Conservation (phyloP, 208 protist genomes). For the Trypanosoma cruzi region DNA sequence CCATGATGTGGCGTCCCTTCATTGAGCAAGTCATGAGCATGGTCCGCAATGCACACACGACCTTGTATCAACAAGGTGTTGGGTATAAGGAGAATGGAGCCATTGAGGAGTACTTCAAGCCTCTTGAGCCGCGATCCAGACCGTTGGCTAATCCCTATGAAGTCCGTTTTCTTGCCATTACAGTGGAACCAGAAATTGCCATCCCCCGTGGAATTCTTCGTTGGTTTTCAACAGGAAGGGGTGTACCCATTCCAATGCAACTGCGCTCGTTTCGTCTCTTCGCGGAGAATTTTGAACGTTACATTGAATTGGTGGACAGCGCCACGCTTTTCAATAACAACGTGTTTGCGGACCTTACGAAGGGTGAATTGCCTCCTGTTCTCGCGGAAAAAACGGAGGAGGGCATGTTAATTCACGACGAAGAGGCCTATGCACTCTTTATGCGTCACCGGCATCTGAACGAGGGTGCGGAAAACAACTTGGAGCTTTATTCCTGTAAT, state of each 20-base stretch:
- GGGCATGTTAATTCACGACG: conserved; percentile 55
- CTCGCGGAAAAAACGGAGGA: conserved; percentile 54
- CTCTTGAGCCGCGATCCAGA: conserved; percentile 30
- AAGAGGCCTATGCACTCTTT: conserved; percentile 71
- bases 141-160: conserved; percentile 64
- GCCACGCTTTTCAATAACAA: conserved; percentile 90
- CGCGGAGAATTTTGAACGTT: conserved; percentile 74
- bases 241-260: conserved; percentile 79
- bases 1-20: conserved; percentile 92
- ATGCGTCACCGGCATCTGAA: conserved; percentile 65
- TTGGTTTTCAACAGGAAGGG: conserved; percentile 76
- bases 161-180: conserved; percentile 82
- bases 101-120: conserved; percentile 74
- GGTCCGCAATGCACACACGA: conserved; percentile 76
- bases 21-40: conserved; percentile 78
- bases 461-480: conserved; percentile 62
- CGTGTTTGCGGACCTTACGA: conserved; percentile 76
- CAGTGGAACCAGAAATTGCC: conserved; percentile 83
- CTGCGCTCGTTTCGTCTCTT: conserved; percentile 90
- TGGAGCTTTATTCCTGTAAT: conserved; percentile 50
- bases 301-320: conserved; percentile 61
- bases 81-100: conserved; percentile 53
- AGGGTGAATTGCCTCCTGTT: conserved; percentile 80
- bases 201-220: conserved; percentile 86
- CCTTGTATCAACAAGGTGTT: conserved; percentile 61